Base-by-base conservation (phyloP, 192 early-diverging fungal genomes). In the Gonapodya prolifera region DNA sequence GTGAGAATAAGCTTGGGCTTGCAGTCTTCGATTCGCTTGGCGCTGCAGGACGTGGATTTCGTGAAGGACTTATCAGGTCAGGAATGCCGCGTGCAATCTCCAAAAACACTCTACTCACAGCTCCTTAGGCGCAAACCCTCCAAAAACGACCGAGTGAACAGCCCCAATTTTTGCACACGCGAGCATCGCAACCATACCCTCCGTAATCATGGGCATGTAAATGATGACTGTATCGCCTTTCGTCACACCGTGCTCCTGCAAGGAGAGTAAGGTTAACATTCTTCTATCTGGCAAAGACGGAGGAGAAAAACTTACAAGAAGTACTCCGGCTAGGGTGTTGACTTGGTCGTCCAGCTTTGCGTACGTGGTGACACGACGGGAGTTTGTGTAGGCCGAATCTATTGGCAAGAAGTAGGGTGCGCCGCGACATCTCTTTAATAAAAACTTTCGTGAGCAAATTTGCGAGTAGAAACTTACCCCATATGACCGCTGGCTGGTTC, bases 81-180 rank as follows among this genome's bases (percentile, higher is more conserved):
- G 23, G 8, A 61, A 61, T 61, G 8, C 8, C 8, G 8, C 23
- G 23, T 8, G 45, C 45, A 61, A 23, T 16, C 45, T 23, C 45
- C 45, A 61, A 61, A 16, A 8, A 8, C 8, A 23, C 45, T 8
- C 45, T 16, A 61, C 45, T 61, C 45, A 61, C 45, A 73, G 71
- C 71, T 73, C 71, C 31, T 73, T 73, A 13, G 71, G 71, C 31
- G 71, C 71, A 29, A 73, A 73, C 18, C 71, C 71, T 18, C 91
- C 91, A 88, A 94, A 93, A 13, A 93, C 91, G 29, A 94, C 93
- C 70, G 89, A 90, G 76, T 94, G 92, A 13, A 94, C 84, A 13
- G 91, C 92, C n/a, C 94, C 95, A 13, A 95, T 80, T 2, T 94
- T 87, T 2, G 90, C 92, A 77, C 92, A 94, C 1, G 95, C 92